Percentiles rank a stretch among this genome's conserved stretches.
Conservation (phyloP, 345 rosid species). For the Gossypium anomalum region DNA sequence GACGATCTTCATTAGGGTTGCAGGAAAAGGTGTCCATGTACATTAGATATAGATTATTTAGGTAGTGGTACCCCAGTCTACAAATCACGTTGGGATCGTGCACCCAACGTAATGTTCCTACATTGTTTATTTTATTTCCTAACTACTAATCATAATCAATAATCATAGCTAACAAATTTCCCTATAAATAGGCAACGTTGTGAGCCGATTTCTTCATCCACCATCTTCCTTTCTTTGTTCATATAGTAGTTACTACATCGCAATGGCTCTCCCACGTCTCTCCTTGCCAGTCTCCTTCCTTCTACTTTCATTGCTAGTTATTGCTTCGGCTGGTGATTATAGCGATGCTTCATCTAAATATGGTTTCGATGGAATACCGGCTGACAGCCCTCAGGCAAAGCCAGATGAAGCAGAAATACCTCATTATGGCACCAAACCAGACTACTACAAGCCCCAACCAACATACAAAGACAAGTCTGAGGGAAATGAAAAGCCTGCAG, state of each 20-base stretch:
- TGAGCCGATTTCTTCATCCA: not conserved
- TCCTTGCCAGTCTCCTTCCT: slow-evolving; percentile 4
- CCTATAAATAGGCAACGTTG: not conserved
- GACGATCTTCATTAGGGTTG: not conserved
- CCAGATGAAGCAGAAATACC: not conserved
- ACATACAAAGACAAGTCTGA: not conserved
- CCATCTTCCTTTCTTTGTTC: not conserved
- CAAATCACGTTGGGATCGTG: not conserved
- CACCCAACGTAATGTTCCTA: not conserved
- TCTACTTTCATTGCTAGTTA: not conserved
- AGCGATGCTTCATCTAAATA: not conserved
- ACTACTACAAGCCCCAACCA: not conserved
- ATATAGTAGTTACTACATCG: no score
- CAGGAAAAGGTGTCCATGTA: not conserved
- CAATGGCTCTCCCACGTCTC: slow-evolving; percentile 10
- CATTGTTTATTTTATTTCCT: not conserved
- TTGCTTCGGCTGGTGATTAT: slow-evolving; percentile 11
- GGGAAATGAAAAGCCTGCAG: not conserved
- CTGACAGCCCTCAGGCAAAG: not conserved
- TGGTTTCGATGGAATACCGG: slow-evolving; percentile 8
- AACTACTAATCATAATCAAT: no score
- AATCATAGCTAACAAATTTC: not conserved
- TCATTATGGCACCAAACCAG: not conserved
- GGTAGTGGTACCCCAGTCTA: not conserved
- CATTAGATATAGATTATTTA: not conserved